Evolutionary conservation across 139 green algal species (phyloP).

Genomic region (Closterium sp.): DNA sequence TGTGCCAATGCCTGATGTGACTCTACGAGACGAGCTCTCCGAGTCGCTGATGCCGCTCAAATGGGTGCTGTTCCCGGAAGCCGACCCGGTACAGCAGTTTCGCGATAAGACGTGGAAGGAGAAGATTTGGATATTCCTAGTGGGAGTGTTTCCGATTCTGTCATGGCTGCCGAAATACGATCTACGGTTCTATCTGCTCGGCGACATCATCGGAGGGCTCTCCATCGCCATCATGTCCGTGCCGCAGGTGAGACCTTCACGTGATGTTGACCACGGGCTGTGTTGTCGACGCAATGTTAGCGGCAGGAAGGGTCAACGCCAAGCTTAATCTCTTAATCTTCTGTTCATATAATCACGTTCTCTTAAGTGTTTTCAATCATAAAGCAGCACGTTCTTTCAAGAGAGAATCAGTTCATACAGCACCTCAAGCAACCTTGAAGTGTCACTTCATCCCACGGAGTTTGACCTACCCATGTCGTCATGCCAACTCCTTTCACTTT

Average conservation of each 20-base stretch:
- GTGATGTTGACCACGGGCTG: too few relatives aligned
- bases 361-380: too few relatives aligned
- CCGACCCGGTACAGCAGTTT: not conserved
- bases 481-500: too few relatives aligned
- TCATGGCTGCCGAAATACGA: not conserved
- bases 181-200: not conserved
- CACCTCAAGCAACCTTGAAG: too few relatives aligned
- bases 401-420: too few relatives aligned
- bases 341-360: too few relatives aligned
- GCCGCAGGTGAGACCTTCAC: constrained; percentile 21
- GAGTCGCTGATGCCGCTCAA: not conserved
- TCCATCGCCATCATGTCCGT: constrained; percentile 43
- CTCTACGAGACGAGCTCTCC: not conserved
- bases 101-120: not conserved
- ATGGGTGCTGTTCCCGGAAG: not conserved
- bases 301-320: too few relatives aligned
- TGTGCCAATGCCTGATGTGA: not conserved
- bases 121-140: not conserved
- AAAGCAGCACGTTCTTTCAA: too few relatives aligned
- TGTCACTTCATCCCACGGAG: too few relatives aligned
- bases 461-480: too few relatives aligned
- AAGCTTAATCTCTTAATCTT: too few relatives aligned
- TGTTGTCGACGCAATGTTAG: too few relatives aligned
- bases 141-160: not conserved
- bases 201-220: constrained; percentile 38